Conservation (phyloP, 2,329 filamentous ascomycete species). For the Colletotrichum echinochloae region DNA sequence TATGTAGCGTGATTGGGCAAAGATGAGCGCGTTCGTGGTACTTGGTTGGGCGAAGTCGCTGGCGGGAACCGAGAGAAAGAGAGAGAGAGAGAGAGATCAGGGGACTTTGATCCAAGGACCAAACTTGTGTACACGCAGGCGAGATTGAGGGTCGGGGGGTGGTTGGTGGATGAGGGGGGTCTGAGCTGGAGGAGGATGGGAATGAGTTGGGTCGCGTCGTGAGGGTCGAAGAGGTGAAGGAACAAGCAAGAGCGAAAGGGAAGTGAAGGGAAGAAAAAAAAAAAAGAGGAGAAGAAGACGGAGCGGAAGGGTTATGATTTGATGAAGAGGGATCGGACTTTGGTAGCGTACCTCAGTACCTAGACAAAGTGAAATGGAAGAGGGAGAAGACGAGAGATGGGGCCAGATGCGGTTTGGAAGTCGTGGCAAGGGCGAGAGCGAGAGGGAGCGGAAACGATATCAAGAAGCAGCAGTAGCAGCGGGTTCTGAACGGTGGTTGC, state of each 20-base stretch:
- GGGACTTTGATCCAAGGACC: slow-evolving; percentile 17
- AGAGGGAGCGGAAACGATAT: slow-evolving; percentile 18
- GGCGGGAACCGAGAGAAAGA: not conserved
- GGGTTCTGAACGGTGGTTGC: not conserved
- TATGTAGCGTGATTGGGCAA: slow-evolving; percentile 10
- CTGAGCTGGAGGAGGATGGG: slow-evolving; percentile 14
- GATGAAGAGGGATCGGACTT: not conserved
- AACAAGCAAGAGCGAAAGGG: not conserved
- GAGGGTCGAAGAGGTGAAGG: slow-evolving; percentile 3
- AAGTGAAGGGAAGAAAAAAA: not conserved
- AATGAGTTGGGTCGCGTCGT: slow-evolving; percentile 17
- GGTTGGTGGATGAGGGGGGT: slow-evolving; percentile 28
- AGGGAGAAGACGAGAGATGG: slow-evolving; percentile 5
- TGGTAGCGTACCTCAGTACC: no score
- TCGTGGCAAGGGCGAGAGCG: slow-evolving; percentile 3
- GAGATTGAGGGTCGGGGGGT: slow-evolving; percentile 32
- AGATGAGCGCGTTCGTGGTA: slow-evolving; percentile 1
- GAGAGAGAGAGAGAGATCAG: not conserved
- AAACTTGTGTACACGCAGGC: slow-evolving; percentile 25
- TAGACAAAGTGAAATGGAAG: slow-evolving; percentile 4
- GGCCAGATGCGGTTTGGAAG: not conserved
- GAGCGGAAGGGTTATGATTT: not conserved
- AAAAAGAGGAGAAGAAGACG: not conserved
- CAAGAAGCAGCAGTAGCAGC: not conserved
- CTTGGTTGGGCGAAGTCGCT: slow-evolving; percentile 22